Evolutionary conservation across 352 stramenopile species (phyloP).

Genomic region (Achlya hypogyna): DNA sequence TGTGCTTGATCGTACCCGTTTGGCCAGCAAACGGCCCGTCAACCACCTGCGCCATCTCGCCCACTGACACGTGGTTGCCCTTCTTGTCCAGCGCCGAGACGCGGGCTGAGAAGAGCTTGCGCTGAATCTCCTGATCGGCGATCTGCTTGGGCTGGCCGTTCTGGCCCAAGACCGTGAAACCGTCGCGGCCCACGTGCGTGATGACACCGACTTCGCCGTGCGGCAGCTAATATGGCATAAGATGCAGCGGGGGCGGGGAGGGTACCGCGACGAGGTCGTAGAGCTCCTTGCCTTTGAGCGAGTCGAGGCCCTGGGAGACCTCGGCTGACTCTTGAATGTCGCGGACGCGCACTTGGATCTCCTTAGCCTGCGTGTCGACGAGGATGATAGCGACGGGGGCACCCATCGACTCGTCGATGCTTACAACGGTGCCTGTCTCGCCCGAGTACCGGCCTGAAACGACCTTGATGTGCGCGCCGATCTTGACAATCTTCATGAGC

Average conservation of each 20-base stretch:
- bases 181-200: slow-evolving; percentile 81
- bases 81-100: slow-evolving; percentile 82
- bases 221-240: slow-evolving; percentile 32
- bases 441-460: slow-evolving; percentile 83
- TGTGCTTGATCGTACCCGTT: slow-evolving; percentile 87
- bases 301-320: slow-evolving; percentile 82
- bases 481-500: slow-evolving; percentile 85
- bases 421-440: slow-evolving; percentile 84
- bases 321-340: slow-evolving; percentile 85
- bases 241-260: not conserved
- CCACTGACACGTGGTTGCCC: slow-evolving; percentile 83
- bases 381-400: slow-evolving; percentile 81
- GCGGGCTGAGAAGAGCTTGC: slow-evolving; percentile 78
- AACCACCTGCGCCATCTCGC: slow-evolving; percentile 85
- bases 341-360: slow-evolving; percentile 86
- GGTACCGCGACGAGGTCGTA: slow-evolving; percentile 79
- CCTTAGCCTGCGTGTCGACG: slow-evolving; percentile 83
- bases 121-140: slow-evolving; percentile 83
- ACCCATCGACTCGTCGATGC: slow-evolving; percentile 74
- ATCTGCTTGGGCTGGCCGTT: slow-evolving; percentile 76
- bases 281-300: slow-evolving; percentile 84
- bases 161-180: slow-evolving; percentile 81
- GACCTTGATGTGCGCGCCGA: slow-evolving; percentile 89
- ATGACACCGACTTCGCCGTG: slow-evolving; percentile 86
- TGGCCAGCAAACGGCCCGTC: slow-evolving; percentile 72